phyloP scores from a whole-genome alignment of 495 filamentous ascomycete genomes.

The Clohesyomyces aquaticus region DNA sequence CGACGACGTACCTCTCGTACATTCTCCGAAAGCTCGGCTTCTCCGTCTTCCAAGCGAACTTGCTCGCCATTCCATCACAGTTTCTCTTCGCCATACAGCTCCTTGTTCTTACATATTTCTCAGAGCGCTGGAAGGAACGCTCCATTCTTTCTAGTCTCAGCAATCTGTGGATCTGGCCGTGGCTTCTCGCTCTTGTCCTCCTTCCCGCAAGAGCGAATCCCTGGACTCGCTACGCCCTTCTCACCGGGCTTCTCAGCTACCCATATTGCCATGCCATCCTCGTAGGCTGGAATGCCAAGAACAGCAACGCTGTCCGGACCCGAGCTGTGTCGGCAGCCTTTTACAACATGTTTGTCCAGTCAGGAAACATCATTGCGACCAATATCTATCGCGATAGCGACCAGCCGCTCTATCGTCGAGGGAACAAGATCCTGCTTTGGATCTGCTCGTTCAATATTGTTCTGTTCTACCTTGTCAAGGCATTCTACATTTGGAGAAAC shows the following conservation, averaged over 20 bases:
- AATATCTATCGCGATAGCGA: conserved; percentile 63
- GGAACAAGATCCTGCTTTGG: conserved; percentile 55
- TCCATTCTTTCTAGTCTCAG: conserved; percentile 56
- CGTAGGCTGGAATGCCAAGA: conserved; percentile 67
- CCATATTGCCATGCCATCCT: conserved; percentile 70
- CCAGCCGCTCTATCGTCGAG: conserved; percentile 47
- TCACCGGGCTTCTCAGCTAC: conserved; percentile 59
- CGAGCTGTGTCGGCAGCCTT: conserved; percentile 62
- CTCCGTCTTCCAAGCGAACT: conserved; percentile 57
- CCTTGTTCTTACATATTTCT: conserved; percentile 57
- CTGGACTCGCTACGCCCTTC: conserved; percentile 59
- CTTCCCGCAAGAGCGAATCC: conserved; percentile 46
- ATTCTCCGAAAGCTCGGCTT: conserved; percentile 58
- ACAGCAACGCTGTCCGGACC: conserved; percentile 70
- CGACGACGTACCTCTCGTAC: conserved; percentile 54
- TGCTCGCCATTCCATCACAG: conserved; percentile 56
- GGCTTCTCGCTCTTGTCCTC: conserved; percentile 57
- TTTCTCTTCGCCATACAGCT: conserved; percentile 55
- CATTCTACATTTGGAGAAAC: conserved; percentile 53
- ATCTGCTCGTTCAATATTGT: conserved; percentile 53
- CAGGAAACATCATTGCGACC: conserved; percentile 54
- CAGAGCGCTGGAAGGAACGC: conserved; percentile 58
- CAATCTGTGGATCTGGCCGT: conserved; percentile 61
- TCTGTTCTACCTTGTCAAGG: conserved; percentile 49
- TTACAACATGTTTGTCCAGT: conserved; percentile 55